phyloP scores from a whole-genome alignment of 257 asterid genomes.

The Plantago elongata region DNA sequence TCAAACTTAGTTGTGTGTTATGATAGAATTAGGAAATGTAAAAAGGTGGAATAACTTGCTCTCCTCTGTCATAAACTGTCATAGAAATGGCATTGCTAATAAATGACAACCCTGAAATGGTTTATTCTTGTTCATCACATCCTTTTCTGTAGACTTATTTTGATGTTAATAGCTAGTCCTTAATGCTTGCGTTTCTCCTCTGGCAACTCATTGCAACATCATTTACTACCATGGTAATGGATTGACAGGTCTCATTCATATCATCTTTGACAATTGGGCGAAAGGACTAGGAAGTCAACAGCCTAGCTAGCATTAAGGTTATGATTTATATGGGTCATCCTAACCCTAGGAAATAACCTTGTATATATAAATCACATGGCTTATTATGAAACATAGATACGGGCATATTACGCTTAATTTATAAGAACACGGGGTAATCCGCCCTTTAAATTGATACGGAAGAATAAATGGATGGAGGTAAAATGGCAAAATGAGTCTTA shows the following conservation, averaged over 20 bases:
- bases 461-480: too few species aligned
- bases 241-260: too few species aligned
- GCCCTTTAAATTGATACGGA: too few species aligned
- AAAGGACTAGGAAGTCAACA: neutral
- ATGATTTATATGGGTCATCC: too few species aligned
- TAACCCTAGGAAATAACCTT: too few species aligned
- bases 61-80: constrained; percentile 23
- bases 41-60: constrained; percentile 30
- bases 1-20: constrained; percentile 34
- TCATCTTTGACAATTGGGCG: neutral
- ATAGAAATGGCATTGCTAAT: constrained; percentile 36
- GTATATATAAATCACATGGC: too few species aligned
- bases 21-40: constrained; percentile 26
- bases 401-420: too few species aligned
- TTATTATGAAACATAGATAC: too few species aligned
- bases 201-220: neutral
- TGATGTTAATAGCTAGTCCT: neutral
- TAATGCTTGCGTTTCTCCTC: neutral
- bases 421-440: too few species aligned
- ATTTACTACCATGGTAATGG: too few species aligned
- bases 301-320: neutral
- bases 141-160: neutral
- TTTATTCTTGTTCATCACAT: constrained; percentile 17
- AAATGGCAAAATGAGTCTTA: too few species aligned
- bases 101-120: constrained; percentile 28